Base-by-base conservation (phyloP, 495 filamentous ascomycete genomes). In the Thermochaetoides thermophila region DNA sequence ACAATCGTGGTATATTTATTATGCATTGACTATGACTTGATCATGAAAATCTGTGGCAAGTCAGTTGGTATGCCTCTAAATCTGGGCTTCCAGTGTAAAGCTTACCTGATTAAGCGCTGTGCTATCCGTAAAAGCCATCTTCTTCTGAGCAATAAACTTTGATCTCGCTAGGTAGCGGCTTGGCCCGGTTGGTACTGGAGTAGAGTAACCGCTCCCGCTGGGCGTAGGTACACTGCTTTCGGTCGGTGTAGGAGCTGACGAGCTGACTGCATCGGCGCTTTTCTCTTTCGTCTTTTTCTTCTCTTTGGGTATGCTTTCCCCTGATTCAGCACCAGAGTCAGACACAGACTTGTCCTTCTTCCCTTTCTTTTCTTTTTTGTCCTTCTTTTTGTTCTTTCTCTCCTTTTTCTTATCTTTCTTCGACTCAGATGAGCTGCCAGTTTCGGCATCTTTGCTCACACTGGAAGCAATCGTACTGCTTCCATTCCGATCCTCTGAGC, bases 121-220 rank as follows among this genome's bases (percentile, higher is more conserved):
- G 22, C 64, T 60, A 50, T 87, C 76, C 55, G 78, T 61, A 27
- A 76, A 64, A 3, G 81, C 79, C 61, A 71, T 68, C 48, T 68
- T 74, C 59, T 91, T 91, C 44, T 83, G 78, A 24, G 71, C 74
- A 46, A 87, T 86, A 46, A 81, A 76, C 29, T 78, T 64, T 32
- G 72, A 63, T 42, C 83, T 63, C 32, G 79, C 69, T 27, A 71
- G 59, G 46, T 79, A 74, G 32, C 78, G 66, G 16, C 61, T 68
- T 19, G 61, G 61, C 13, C 33, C 33, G 19, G 59, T 56, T 22
- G 68, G 19, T 13, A 46, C 57, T 30, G 63, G 53, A 6, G 57
- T 55, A 17, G 61, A 53, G 18, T 24, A 32, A 18, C 46, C 50
- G 28, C 52, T 57, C 27, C 31, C 44, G 42, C 13, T 37, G 17